A percentile compares a stretch with the other conserved stretches of the same genome.
Conservation (phyloP, 495 filamentous ascomycete genomes). For the Trichocladium uniseriatum region DNA sequence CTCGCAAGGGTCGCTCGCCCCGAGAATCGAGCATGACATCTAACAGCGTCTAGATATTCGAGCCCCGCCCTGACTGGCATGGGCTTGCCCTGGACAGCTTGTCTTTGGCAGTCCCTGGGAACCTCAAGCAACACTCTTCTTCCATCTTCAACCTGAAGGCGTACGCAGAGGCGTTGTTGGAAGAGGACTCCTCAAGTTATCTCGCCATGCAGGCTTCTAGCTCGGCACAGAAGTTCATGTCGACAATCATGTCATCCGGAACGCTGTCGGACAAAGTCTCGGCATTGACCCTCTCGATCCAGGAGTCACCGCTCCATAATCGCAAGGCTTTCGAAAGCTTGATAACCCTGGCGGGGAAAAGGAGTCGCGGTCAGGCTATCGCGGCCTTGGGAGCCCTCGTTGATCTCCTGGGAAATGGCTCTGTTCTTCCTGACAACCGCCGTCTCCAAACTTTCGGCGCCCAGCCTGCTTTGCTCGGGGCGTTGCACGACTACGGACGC, state of each 20-base stretch:
- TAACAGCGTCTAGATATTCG: conserved; percentile 48
- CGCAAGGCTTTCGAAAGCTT: conserved; percentile 79
- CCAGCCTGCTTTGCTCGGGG: conserved; percentile 64
- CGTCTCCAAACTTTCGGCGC: conserved; percentile 70
- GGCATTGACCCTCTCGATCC: conserved; percentile 81
- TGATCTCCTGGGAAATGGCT: conserved; percentile 83
- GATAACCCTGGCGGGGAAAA: conserved; percentile 70
- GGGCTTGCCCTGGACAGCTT: conserved; percentile 52
- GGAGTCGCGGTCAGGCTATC: conserved; percentile 87
- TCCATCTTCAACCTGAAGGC: conserved; percentile 63
- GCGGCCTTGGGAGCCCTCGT: conserved; percentile 84
- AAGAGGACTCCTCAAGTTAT: conserved; percentile 58
- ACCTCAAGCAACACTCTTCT: conserved; percentile 43
- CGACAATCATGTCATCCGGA: conserved; percentile 91
- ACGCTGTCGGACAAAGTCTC: conserved; percentile 96
- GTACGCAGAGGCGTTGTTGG: conserved; percentile 64
- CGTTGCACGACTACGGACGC: conserved; percentile 48
- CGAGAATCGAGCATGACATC: background rate
- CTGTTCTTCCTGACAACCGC: conserved; percentile 70
- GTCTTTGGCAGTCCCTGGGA: conserved; percentile 34
- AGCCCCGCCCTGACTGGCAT: conserved; percentile 82
- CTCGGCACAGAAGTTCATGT: conserved; percentile 87
- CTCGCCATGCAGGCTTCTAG: conserved; percentile 46
- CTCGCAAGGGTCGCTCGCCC: background rate
- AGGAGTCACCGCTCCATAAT: conserved; percentile 92